Percentiles rank a stretch among this genome's conserved stretches.
Evolutionary conservation across 305 asterid species (phyloP).

Genomic region (Coffea humblotiana): DNA sequence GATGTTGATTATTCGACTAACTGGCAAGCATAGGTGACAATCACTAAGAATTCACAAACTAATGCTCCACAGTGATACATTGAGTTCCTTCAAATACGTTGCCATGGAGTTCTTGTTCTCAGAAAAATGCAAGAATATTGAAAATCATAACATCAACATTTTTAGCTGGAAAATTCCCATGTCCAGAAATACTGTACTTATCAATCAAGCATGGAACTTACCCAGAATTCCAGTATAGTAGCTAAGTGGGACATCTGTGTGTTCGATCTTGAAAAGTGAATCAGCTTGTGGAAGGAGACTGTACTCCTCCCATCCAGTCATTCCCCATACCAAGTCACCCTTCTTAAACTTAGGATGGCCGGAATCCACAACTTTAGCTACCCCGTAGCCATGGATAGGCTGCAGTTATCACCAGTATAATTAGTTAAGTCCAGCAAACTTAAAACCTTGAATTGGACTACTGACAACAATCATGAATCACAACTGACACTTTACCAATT

Average conservation of each 20-base stretch:
- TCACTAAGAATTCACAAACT: too few relatives aligned
- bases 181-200: too few relatives aligned
- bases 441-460: too few relatives aligned
- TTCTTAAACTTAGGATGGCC: background rate
- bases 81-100: too few relatives aligned
- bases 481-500: background rate
- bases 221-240: background rate
- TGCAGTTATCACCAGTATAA: background rate
- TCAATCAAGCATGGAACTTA: background rate
- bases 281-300: background rate
- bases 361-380: background rate
- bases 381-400: background rate
- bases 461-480: too few relatives aligned
- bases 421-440: background rate
- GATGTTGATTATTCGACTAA: too few relatives aligned
- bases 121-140: too few relatives aligned
- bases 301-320: background rate
- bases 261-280: background rate
- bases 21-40: too few relatives aligned
- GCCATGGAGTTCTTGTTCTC: too few relatives aligned
- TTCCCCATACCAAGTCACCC: background rate
- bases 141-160: too few relatives aligned
- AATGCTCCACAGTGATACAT: too few relatives aligned
- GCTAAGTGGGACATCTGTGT: background rate
- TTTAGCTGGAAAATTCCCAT: too few relatives aligned